Evolutionary conservation across 345 rosid genomes (phyloP).

Genomic region (Bruguiera gymnorhiza): DNA sequence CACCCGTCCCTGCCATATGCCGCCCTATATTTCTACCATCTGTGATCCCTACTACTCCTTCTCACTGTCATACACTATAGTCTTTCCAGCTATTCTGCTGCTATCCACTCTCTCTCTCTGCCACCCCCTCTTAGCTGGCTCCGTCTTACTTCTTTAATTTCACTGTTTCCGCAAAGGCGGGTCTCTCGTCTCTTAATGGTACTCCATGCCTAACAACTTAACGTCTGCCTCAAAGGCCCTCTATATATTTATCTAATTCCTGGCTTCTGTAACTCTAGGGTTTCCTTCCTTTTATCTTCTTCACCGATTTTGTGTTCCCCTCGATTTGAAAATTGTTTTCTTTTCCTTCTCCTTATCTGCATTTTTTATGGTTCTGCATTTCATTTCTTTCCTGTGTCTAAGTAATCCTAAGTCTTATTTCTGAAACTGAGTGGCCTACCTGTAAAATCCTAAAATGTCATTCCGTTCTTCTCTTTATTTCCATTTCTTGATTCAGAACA

Average conservation of each 20-base stretch:
- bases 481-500: no score
- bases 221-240: neutral
- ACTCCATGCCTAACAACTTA: neutral
- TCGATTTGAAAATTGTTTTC: neutral
- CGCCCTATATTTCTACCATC: constrained; percentile 34
- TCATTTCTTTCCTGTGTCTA: no score
- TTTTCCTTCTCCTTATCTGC: fast-evolving
- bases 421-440: no score
- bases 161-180: constrained; percentile 21
- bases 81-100: constrained; percentile 3
- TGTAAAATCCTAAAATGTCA: no score
- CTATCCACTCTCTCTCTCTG: constrained; percentile 7
- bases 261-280: neutral
- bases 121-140: constrained; percentile 38
- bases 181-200: constrained; percentile 9
- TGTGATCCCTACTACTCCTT: constrained; percentile 31
- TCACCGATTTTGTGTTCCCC: neutral
- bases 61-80: constrained; percentile 15
- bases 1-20: constrained; percentile 20
- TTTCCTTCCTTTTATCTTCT: neutral
- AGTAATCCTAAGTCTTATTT: no score
- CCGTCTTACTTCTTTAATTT: constrained; percentile 34
- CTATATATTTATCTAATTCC: neutral
- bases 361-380: fast-evolving
- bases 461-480: no score